Conservation (phyloP, 2,329 filamentous ascomycete genomes). For the Chalaropsis ovoidea region DNA sequence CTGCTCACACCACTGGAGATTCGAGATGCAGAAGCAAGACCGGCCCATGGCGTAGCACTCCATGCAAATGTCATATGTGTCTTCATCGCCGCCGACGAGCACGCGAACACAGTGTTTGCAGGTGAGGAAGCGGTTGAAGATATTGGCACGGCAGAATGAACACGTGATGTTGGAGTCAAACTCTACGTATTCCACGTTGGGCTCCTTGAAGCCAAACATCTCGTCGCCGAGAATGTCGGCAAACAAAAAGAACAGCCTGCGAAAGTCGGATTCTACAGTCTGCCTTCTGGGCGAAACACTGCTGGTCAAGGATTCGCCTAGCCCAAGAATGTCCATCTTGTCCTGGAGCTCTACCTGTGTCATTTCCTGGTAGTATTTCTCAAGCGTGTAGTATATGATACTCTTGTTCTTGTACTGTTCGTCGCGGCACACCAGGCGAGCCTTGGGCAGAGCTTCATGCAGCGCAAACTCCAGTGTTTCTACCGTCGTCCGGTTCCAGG, state of each 20-base stretch:
- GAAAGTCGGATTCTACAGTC: slow-evolving; percentile 75
- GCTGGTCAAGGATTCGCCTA: slow-evolving; percentile 39
- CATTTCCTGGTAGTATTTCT: slow-evolving; percentile 63
- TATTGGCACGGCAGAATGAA: slow-evolving; percentile 89
- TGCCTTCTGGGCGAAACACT: slow-evolving; percentile 42
- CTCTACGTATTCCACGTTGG: slow-evolving; percentile 60
- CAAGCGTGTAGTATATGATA: slow-evolving; percentile 77
- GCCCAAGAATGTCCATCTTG: slow-evolving; percentile 42
- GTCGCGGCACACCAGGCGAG: slow-evolving; percentile 84
- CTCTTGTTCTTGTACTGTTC: slow-evolving; percentile 99
- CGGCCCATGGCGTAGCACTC: slow-evolving; percentile 97
- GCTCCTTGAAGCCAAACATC: slow-evolving; percentile 66
- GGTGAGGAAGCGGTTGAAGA: slow-evolving; percentile 93
- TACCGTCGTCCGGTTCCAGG: slow-evolving; percentile 91
- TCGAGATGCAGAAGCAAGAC: slow-evolving; percentile 80
- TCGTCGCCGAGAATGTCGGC: slow-evolving; percentile 74
- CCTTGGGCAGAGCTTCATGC: slow-evolving; percentile 76
- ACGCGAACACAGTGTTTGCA: slow-evolving; percentile 72
- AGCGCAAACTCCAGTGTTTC: slow-evolving; percentile 83
- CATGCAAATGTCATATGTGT: slow-evolving; percentile 95
- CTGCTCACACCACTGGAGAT: slow-evolving; percentile 83
- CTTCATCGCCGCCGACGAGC: slow-evolving; percentile 56
- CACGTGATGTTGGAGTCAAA: slow-evolving; percentile 92
- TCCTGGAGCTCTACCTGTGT: slow-evolving; percentile 36
- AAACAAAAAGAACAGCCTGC: slow-evolving; percentile 65